Evolutionary conservation across 495 filamentous ascomycete species (phyloP).

Genomic region (Tricharina praecox): DNA sequence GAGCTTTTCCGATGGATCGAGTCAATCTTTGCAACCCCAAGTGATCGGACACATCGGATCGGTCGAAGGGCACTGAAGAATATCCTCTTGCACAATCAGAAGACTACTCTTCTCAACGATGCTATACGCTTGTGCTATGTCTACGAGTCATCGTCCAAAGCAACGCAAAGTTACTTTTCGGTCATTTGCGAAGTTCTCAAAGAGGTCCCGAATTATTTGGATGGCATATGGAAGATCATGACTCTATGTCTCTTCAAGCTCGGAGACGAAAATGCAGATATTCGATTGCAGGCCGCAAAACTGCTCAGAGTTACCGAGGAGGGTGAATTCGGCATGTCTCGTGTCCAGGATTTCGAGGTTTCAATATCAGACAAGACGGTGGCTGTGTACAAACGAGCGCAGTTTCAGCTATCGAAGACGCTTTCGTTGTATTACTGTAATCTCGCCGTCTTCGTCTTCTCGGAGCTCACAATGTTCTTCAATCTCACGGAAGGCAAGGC

Average conservation of each 20-base stretch:
- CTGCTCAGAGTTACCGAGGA: conserved; percentile 71
- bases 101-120: conserved; percentile 65
- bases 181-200: conserved; percentile 74
- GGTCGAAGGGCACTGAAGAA: conserved; percentile 81
- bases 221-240: conserved; percentile 79
- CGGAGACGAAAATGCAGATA: conserved; percentile 73
- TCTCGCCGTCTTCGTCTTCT: conserved; percentile 81
- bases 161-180: conserved; percentile 87
- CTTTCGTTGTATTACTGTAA: conserved; percentile 78
- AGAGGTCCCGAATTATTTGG: conserved; percentile 58
- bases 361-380: conserved; percentile 97
- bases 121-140: conserved; percentile 80
- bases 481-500: conserved; percentile 59
- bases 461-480: conserved; percentile 84
- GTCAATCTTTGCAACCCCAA: conserved; percentile 75
- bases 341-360: conserved; percentile 92
- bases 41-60: conserved; percentile 82
- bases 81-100: conserved; percentile 74
- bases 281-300: conserved; percentile 73
- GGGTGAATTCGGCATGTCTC: conserved; percentile 65
- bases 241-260: conserved; percentile 78
- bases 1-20: conserved; percentile 90
- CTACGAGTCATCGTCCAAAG: conserved; percentile 46
- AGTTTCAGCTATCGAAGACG: conserved; percentile 86
- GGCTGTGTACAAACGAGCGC: conserved; percentile 89